Evolutionary conservation across 2,329 filamentous ascomycete genomes (phyloP).

Genomic region (Fusarium sp.): DNA sequence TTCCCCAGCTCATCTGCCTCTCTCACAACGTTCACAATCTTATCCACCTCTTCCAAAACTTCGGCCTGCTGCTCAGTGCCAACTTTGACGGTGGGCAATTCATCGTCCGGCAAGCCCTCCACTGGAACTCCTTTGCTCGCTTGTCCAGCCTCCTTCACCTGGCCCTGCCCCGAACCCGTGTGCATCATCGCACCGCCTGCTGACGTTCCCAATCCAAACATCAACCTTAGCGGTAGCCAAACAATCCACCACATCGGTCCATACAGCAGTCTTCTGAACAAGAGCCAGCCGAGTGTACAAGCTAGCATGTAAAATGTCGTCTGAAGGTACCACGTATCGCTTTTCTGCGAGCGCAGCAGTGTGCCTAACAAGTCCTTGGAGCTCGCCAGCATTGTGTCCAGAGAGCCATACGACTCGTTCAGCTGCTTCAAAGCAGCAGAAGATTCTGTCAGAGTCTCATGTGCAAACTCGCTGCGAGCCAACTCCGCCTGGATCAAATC

Average conservation of each 20-base stretch:
- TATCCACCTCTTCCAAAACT: constrained; percentile 63
- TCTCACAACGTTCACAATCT: constrained; percentile 60
- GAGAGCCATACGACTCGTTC: constrained; percentile 79
- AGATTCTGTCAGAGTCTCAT: constrained; percentile 86
- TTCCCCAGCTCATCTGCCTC: constrained; percentile 42
- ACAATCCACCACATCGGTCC: constrained; percentile 91
- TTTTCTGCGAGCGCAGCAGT: constrained; percentile 88
- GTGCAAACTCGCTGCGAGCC: constrained; percentile 85
- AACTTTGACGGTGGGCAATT: constrained; percentile 61
- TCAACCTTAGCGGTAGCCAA: constrained; percentile 78
- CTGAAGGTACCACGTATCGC: constrained; percentile 97
- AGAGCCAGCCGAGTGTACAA: constrained; percentile 81
- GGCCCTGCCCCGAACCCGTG: constrained; percentile 38
- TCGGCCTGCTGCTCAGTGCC: constrained; percentile 45
- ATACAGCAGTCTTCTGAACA: constrained; percentile 86
- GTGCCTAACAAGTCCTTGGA: constrained; percentile 80
- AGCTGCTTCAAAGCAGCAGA: constrained; percentile 84
- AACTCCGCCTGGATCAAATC: constrained; percentile 87
- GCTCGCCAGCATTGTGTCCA: constrained; percentile 79
- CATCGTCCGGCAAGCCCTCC: constrained; percentile 51
- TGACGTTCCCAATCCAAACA: constrained; percentile 67
- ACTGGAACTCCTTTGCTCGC: constrained; percentile 44
- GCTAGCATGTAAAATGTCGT: constrained; percentile 86
- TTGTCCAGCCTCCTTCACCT: constrained; percentile 40
- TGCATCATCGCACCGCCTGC: constrained; percentile 62